phyloP scores from a whole-genome alignment of 352 stramenopile genomes.

The Blastocystis sp. region DNA sequence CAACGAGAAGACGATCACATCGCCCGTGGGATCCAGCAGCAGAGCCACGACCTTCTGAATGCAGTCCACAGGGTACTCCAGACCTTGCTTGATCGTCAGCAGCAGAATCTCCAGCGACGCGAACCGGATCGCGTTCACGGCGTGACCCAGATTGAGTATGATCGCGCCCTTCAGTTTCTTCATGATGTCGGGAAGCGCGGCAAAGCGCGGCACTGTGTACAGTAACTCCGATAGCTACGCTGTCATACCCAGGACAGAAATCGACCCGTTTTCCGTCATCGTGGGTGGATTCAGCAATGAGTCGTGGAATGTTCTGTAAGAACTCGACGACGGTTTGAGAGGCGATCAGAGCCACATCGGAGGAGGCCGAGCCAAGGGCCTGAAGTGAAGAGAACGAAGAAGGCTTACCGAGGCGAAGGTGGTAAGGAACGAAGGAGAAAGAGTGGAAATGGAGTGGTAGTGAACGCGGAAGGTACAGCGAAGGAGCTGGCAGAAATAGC shows the following conservation, averaged over 20 bases:
- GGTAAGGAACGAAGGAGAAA: not conserved
- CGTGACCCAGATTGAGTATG: not conserved
- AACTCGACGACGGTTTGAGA: constrained; percentile 19
- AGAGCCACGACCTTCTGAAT: constrained; percentile 21
- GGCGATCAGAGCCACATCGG: not conserved
- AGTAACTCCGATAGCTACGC: constrained; percentile 3
- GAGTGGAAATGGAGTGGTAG: not conserved
- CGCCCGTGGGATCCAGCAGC: not conserved
- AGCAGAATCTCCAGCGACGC: constrained; percentile 12
- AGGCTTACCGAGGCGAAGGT: not conserved
- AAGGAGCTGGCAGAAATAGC: constrained; percentile 29
- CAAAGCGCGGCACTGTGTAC: not conserved
- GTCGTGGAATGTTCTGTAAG: not conserved
- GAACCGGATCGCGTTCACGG: not conserved
- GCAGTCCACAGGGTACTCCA: constrained; percentile 49
- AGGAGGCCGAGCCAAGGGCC: not conserved
- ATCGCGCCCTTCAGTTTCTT: not conserved
- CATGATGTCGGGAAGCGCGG: constrained; percentile 2
- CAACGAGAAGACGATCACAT: not conserved
- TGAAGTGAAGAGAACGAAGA: not conserved
- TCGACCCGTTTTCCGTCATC: not conserved
- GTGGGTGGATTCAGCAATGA: not conserved
- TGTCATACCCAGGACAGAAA: not conserved
- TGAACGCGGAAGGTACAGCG: constrained; percentile 3
- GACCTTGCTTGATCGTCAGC: constrained; percentile 8